Evolutionary conservation across 257 asterid species (phyloP).

Genomic region (Primulina tabacum): DNA sequence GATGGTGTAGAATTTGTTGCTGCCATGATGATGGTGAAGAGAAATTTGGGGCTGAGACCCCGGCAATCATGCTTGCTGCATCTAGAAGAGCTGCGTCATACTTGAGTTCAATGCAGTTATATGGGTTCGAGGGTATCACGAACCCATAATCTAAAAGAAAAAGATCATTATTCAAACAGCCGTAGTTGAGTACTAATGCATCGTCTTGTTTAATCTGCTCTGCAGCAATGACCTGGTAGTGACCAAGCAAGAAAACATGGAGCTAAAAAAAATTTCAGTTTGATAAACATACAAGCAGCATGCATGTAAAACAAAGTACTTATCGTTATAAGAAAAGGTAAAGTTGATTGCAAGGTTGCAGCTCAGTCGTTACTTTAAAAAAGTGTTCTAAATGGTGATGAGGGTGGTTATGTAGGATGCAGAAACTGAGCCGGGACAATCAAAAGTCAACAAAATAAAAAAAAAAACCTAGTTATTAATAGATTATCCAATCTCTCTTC

Average conservation of each 20-base stretch:
- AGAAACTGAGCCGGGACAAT: too few species aligned
- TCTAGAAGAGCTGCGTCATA: slow-evolving; percentile 81
- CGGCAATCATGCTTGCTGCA: slow-evolving; percentile 92
- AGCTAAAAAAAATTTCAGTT: not conserved
- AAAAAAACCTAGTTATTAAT: too few species aligned
- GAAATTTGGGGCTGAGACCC: slow-evolving; percentile 60
- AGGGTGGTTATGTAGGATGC: too few species aligned
- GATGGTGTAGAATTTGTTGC: slow-evolving; percentile 46
- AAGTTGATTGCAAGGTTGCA: not conserved
- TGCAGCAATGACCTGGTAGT: slow-evolving; percentile 70
- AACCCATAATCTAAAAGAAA: slow-evolving; percentile 94
- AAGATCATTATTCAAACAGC: slow-evolving; percentile 71
- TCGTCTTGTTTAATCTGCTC: slow-evolving; percentile 53
- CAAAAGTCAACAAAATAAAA: too few species aligned
- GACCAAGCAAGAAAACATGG: slow-evolving; percentile 9
- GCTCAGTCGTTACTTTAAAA: not conserved
- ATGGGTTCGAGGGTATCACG: slow-evolving; percentile 73
- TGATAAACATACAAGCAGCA: not conserved
- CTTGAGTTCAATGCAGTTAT: slow-evolving; percentile 83
- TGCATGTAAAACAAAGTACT: too few species aligned
- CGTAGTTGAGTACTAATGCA: slow-evolving; percentile 75
- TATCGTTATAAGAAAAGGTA: not conserved
- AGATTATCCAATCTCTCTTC: too few species aligned
- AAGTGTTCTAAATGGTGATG: too few species aligned
- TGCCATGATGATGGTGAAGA: slow-evolving; percentile 89